Conservation (phyloP, 805 yeast species). For the Grigorovia transvaalensis region DNA sequence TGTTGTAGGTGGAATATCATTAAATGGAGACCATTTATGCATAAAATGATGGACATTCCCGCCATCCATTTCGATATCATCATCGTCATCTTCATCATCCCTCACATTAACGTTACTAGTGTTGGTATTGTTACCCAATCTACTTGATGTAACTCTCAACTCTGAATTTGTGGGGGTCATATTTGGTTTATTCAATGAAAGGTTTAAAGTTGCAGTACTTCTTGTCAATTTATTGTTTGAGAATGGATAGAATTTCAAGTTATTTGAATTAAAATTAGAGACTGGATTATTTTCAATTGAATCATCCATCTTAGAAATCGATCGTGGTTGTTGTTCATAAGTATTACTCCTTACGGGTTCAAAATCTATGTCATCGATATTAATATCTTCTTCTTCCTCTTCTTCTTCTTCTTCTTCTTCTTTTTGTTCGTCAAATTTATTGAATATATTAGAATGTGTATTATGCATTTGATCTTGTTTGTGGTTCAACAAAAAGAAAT, state of each 20-base stretch:
- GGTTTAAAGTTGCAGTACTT: slow-evolving; percentile 42
- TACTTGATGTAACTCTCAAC: background rate
- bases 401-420: background rate
- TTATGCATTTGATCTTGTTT: background rate
- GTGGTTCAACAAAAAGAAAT: no score
- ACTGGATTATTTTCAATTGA: background rate
- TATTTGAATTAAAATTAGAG: slow-evolving; percentile 9
- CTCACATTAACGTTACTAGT: background rate
- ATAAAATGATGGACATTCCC: slow-evolving; percentile 2
- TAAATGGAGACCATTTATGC: slow-evolving; percentile 23
- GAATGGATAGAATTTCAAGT: slow-evolving; percentile 22
- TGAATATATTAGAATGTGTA: background rate
- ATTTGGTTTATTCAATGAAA: slow-evolving; percentile 27
- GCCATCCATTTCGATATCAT: slow-evolving; percentile 11
- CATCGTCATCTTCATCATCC: slow-evolving; percentile 10
- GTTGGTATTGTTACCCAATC: background rate
- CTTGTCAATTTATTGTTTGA: slow-evolving; percentile 33
- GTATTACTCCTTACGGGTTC: background rate
- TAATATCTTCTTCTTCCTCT: background rate
- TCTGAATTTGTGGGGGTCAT: background rate
- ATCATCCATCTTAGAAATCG: background rate
- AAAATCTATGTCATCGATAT: no score
- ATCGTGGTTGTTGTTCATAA: background rate
- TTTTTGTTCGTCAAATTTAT: background rate
- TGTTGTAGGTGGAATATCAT: slow-evolving; percentile 9